Evolutionary conservation across 2,329 filamentous ascomycete genomes (phyloP).

Genomic region (Ophiognomonia clavigignenti-juglandacearum): DNA sequence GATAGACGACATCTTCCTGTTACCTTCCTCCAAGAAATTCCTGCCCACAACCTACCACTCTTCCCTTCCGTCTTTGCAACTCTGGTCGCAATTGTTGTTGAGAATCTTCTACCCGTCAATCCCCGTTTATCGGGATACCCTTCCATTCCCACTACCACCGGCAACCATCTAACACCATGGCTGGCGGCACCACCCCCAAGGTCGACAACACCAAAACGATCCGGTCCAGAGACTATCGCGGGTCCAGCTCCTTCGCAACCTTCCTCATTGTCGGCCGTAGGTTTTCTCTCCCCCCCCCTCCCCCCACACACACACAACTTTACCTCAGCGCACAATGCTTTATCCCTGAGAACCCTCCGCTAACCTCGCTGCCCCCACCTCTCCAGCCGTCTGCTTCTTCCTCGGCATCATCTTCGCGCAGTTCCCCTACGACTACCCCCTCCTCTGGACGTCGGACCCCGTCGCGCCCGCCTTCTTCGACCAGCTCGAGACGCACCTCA

Average conservation of each 20-base stretch:
- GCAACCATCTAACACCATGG: conserved; percentile 6
- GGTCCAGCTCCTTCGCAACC: conserved; percentile 77
- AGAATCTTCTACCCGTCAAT: not conserved
- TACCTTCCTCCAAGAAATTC: too few relatives aligned
- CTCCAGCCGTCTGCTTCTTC: conserved; percentile 85
- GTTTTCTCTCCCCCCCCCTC: conserved; percentile 36
- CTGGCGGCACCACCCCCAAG: conserved; percentile 13
- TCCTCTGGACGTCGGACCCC: conserved; percentile 70
- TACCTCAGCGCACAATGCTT: conserved; percentile 7
- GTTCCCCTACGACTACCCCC: conserved; percentile 92
- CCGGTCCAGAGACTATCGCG: conserved; percentile 51
- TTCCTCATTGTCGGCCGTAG: conserved; percentile 94
- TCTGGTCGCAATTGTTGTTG: too few relatives aligned
- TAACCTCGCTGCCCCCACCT: conserved; percentile 12
- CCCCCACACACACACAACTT: too few relatives aligned
- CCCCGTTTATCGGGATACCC: not conserved
- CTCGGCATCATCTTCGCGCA: conserved; percentile 94
- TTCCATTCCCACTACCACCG: not conserved
- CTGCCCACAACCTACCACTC: too few relatives aligned
- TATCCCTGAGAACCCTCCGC: conserved; percentile 3
- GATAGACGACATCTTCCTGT: too few relatives aligned
- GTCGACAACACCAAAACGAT: conserved; percentile 54
- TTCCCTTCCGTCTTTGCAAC: too few relatives aligned
- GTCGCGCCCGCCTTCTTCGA: conserved; percentile 67
- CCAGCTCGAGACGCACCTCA: conserved; percentile 84